Conservation (phyloP, 208 protist genomes). For the Phytomonas francai region DNA sequence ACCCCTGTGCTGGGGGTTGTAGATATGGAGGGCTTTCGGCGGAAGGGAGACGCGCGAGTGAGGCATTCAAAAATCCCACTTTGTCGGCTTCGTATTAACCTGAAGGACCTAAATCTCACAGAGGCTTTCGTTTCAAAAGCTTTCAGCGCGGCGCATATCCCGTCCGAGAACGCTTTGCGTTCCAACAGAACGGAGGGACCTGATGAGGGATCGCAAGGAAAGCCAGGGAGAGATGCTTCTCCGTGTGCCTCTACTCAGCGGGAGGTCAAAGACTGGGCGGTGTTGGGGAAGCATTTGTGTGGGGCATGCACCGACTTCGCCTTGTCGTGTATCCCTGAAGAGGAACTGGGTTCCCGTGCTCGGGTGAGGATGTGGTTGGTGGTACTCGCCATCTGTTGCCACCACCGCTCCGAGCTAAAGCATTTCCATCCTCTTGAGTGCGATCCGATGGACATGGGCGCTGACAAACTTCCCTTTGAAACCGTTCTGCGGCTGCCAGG, state of each 20-base stretch:
- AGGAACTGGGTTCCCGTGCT: constrained; percentile 8
- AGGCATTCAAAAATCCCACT: constrained; percentile 34
- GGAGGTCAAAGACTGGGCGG: constrained; percentile 20
- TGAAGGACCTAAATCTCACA: constrained; percentile 62
- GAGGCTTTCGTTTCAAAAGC: constrained; percentile 19
- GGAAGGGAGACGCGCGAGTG: constrained; percentile 65
- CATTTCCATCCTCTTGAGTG: constrained; percentile 37
- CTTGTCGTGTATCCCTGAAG: constrained; percentile 45
- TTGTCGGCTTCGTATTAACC: constrained; percentile 57
- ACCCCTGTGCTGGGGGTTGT: constrained; percentile 40
- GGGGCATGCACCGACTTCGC: constrained; percentile 77
- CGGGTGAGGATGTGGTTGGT: constrained; percentile 23
- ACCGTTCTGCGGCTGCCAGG: constrained; percentile 25
- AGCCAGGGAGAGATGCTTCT: neutral
- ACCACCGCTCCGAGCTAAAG: constrained; percentile 61
- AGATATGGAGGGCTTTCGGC: constrained; percentile 57
- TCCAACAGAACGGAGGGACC: neutral
- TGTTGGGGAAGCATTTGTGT: constrained; percentile 73
- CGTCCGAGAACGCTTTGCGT: neutral
- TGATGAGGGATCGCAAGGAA: neutral
- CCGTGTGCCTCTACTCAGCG: neutral
- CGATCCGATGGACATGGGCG: neutral
- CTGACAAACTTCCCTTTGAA: neutral
- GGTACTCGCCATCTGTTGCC: constrained; percentile 72
- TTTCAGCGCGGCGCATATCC: neutral